Percentiles rank a stretch among this genome's conserved stretches.
These are phyloP conservation scores for Galeopsis tetrahit DNA, from an alignment of 257 asterid species.

Conservation along the genomic window DNA sequence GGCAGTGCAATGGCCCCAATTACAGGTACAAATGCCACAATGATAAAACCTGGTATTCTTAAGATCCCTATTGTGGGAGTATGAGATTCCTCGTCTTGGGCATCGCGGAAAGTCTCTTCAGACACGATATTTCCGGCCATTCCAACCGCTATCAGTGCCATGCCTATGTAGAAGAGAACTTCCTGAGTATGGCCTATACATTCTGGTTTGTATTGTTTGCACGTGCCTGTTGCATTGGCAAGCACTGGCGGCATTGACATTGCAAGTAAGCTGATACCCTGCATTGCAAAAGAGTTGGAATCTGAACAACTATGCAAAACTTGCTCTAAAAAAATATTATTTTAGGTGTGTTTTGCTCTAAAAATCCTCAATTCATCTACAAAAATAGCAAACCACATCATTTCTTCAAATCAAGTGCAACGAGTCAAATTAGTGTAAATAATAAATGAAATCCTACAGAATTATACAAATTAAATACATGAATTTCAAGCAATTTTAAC, in stretches of 20 bases:
- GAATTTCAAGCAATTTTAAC: too few species aligned
- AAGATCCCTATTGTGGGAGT: not conserved
- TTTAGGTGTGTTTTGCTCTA: too few species aligned
- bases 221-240: conserved; percentile 46
- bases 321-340: too few species aligned
- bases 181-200: conserved; percentile 54
- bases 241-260: conserved; percentile 69
- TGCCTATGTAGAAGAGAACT: conserved; percentile 50
- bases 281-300: not conserved
- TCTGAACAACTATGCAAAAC: not conserved
- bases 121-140: conserved; percentile 53
- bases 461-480: too few species aligned
- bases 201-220: conserved; percentile 46
- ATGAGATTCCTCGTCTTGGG: conserved; percentile 29
- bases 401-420: too few species aligned
- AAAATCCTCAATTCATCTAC: too few species aligned
- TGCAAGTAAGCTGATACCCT: conserved; percentile 59
- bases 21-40: conserved; percentile 33
- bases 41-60: conserved; percentile 4
- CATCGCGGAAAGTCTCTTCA: conserved; percentile 29
- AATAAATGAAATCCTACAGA: too few species aligned
- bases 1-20: conserved; percentile 55
- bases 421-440: too few species aligned
- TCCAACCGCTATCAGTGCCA: conserved; percentile 57
- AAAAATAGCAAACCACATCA: too few species aligned